phyloP scores from a whole-genome alignment of 2,329 filamentous ascomycete species.

The Sphaceloma murrayae region DNA sequence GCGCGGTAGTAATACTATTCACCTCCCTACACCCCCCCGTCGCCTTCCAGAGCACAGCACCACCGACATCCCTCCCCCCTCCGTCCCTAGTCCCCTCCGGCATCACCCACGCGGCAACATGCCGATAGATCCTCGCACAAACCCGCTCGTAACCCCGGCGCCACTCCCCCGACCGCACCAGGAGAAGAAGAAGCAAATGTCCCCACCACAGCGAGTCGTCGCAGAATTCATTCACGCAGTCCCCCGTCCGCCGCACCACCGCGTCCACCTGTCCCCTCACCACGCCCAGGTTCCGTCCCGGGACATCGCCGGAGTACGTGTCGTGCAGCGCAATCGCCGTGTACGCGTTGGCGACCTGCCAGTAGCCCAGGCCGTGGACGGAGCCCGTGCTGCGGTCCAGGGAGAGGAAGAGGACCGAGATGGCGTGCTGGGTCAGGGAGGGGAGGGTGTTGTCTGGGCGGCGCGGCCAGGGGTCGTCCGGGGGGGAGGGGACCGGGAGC shows the following conservation, averaged over 20 bases:
- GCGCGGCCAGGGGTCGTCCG: not conserved
- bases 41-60: constrained; percentile 20
- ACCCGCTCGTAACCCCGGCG: too few relatives aligned
- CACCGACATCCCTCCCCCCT: constrained; percentile 23
- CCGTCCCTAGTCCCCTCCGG: constrained; percentile 20
- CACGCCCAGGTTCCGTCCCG: too few relatives aligned
- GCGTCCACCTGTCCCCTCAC: too few relatives aligned
- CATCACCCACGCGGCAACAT: constrained; percentile 20
- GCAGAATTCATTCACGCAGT: constrained; percentile 25
- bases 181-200: constrained; percentile 22
- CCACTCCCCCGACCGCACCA: too few relatives aligned
- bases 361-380: constrained; percentile 26
- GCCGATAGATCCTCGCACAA: constrained; percentile 22
- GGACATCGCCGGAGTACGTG: constrained; percentile 21
- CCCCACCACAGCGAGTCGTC: constrained; percentile 26
- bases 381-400: constrained; percentile 20
- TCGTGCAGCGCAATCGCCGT: constrained; percentile 25
- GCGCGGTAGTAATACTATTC: constrained; percentile 19
- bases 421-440: constrained; percentile 21
- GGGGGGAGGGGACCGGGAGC: too few relatives aligned
- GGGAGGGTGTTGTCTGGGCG: constrained; percentile 2
- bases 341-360: constrained; percentile 27
- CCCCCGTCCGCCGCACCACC: too few relatives aligned
- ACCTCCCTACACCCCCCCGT: constrained; percentile 14
- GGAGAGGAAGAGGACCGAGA: constrained; percentile 23